Evolutionary conservation across 1,284 basidiomycete genomes (phyloP).

Genomic region (Paramarasmius palmivorus): DNA sequence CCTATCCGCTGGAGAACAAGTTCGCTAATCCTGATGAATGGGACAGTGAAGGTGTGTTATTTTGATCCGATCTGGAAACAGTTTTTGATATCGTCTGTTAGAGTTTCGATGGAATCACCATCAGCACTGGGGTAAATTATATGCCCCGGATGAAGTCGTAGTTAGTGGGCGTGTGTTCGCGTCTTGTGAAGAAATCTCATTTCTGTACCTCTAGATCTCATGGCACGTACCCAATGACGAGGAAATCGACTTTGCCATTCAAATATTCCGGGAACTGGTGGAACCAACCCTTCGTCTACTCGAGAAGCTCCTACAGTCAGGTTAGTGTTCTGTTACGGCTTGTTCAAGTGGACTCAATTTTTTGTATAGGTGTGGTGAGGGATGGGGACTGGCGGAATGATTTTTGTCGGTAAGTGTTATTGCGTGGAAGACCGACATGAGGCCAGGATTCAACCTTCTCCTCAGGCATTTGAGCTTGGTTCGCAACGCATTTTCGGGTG

Average conservation of each 20-base stretch:
- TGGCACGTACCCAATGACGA: constrained; percentile 75
- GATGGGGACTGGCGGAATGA: constrained; percentile 84
- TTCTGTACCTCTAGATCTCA: constrained; percentile 49
- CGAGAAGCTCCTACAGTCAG: constrained; percentile 57
- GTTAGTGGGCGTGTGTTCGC: constrained; percentile 44
- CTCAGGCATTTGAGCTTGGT: constrained; percentile 62
- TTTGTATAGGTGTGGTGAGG: constrained; percentile 36
- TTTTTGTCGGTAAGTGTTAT: constrained; percentile 69
- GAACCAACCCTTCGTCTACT: constrained; percentile 66
- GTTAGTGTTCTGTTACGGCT: constrained; percentile 30
- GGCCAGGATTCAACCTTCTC: constrained; percentile 3
- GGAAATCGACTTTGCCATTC: constrained; percentile 79
- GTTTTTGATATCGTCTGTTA: constrained; percentile 23
- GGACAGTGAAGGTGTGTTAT: constrained; percentile 63
- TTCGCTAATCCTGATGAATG: constrained; percentile 84
- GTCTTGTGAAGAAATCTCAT: not conserved
- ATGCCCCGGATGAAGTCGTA: constrained; percentile 56
- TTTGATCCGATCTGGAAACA: not conserved
- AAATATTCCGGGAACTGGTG: constrained; percentile 73
- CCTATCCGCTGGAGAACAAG: constrained; percentile 83
- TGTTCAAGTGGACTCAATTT: constrained; percentile 2
- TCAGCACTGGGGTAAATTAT: constrained; percentile 77
- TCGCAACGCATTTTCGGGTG: constrained; percentile 67
- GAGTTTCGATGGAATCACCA: constrained; percentile 78
- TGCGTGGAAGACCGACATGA: not conserved